Base-by-base conservation (phyloP, 768 basidiomycete species). In the Psilocybe sp. region DNA sequence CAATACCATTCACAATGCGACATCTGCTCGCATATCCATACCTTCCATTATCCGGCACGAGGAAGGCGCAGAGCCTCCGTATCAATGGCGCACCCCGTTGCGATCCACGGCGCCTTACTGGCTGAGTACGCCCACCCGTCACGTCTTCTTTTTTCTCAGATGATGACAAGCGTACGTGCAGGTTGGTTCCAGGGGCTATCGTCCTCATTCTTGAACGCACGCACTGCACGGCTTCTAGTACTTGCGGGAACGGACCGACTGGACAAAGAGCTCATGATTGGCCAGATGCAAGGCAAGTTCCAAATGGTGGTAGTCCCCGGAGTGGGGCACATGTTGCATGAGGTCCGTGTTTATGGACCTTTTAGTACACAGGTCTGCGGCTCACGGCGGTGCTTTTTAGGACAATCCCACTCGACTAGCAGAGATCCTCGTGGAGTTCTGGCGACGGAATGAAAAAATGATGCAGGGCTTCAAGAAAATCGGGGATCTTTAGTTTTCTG, bases 231-330 rank as follows among this genome's bases (percentile, higher is more conserved):
- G 23, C 69, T 99, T 20, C 80, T 99, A 18, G 80, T 98, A 8
- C 74, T 99, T 13, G 97, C 97, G 0, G 96, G 95, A 0, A 85
- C 94, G 14, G 97, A 99, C 58, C 77, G 94, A 14, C 80, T 98
- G 4, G 97, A 99, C 61, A 87, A 82, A 58, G 85, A 92, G 57
- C 77, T 99, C 40, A 97, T 96, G 87, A 93, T 98, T 44, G 97
- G 89, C 1, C 92, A 95, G 63, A 95, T 96, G 92, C 92, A 87
- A 64, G 91, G 87, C 60, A 98, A 97, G 65, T 99, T 98, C 68
- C 96, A 98, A 69, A 78, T 98, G 65, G 85, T 80, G 18, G 92
- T 99, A 34, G 78, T 96, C 52, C 80, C 83, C 8, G 83, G 85
- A 32, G 91, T 92, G 1, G 96, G 97, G 0, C 97, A 99, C 62